phyloP scores from a whole-genome alignment of 2,329 filamentous ascomycete species.

The Penicillium sp. region DNA sequence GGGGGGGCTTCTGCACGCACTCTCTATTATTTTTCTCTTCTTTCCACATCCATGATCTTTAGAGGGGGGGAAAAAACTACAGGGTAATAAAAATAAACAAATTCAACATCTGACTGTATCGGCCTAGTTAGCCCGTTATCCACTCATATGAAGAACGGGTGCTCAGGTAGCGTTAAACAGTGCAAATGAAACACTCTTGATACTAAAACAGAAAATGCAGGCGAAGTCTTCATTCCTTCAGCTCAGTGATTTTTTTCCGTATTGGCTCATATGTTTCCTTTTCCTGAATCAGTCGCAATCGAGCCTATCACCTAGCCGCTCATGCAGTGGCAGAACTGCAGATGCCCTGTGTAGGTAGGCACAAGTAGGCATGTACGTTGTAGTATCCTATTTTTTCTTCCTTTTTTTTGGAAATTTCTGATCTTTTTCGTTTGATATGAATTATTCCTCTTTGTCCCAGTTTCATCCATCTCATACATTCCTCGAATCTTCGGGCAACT shows the following conservation, averaged over 20 bases:
- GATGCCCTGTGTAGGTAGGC: slow-evolving; percentile 1
- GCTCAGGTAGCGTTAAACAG: neutral
- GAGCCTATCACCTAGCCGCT: slow-evolving; percentile 19
- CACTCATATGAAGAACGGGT: slow-evolving; percentile 5
- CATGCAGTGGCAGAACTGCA: slow-evolving; percentile 22
- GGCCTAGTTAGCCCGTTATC: neutral
- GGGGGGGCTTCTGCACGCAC: neutral
- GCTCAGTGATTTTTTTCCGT: slow-evolving; percentile 10
- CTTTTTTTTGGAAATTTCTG: no score
- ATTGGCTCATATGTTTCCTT: slow-evolving; percentile 17
- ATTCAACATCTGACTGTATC: neutral
- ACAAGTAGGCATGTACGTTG: no score
- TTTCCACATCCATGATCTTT: neutral
- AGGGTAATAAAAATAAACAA: neutral
- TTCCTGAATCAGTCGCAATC: slow-evolving; percentile 18
- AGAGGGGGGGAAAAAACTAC: neutral
- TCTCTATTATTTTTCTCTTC: neutral
- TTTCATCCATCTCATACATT: neutral
- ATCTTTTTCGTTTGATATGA: no score
- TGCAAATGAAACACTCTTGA: slow-evolving; percentile 10
- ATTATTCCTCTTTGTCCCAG: no score
- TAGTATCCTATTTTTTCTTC: no score
- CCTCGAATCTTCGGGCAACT: neutral
- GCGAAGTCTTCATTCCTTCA: slow-evolving; percentile 14
- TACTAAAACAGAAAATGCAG: slow-evolving; percentile 17